Conservation (phyloP, 805 yeast genomes). For the Priceomyces melissophilus region DNA sequence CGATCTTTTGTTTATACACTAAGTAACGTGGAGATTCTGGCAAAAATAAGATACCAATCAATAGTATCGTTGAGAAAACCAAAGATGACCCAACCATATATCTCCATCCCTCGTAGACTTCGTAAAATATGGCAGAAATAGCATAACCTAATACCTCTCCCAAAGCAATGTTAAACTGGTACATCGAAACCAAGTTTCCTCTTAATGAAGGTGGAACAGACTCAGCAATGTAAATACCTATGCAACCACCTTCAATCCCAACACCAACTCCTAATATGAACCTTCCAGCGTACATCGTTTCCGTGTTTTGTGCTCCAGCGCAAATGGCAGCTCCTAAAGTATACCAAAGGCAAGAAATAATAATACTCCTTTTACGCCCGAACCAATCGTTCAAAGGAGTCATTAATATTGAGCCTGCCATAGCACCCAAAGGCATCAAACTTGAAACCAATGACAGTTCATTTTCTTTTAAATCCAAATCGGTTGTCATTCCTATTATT, state of each 20-base stretch:
- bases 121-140: conserved; percentile 58
- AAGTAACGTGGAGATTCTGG: conserved; percentile 65
- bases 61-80: conserved; percentile 51
- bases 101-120: conserved; percentile 60
- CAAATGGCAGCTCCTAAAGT: conserved; percentile 60
- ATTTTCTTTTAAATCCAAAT: conserved; percentile 36
- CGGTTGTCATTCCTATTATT: conserved; percentile 44
- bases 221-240: conserved; percentile 61
- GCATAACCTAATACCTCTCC: conserved; percentile 68
- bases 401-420: conserved; percentile 58
- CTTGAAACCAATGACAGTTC: conserved; percentile 54
- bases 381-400: conserved; percentile 54
- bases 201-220: conserved; percentile 50
- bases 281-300: conserved; percentile 49
- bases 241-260: conserved; percentile 65
- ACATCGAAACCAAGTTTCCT: conserved; percentile 59
- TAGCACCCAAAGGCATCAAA: conserved; percentile 68
- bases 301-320: conserved; percentile 39
- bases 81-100: conserved; percentile 63
- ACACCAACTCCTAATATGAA: conserved; percentile 61
- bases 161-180: conserved; percentile 62
- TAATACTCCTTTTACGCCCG: conserved; percentile 55
- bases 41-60: conserved; percentile 49
- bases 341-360: conserved; percentile 56
- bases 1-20: conserved; percentile 47